Evolutionary conservation across 768 basidiomycete genomes (phyloP).

Genomic region (Boletus sp.): DNA sequence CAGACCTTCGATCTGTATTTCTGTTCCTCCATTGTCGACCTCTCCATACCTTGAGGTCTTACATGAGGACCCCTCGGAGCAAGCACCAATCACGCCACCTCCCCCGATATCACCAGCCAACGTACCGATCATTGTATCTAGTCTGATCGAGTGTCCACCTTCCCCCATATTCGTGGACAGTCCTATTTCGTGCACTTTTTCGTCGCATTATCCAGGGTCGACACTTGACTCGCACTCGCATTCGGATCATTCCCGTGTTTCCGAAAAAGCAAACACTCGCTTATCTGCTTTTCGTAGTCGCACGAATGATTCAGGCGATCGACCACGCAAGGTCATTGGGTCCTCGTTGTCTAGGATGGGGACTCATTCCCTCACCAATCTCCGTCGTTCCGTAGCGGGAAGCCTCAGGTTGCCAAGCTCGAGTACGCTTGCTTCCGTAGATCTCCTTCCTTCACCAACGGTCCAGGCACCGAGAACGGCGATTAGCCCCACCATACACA

Average conservation of each 20-base stretch:
- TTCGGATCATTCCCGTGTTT: conserved; percentile 2
- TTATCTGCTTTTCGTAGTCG: conserved; percentile 13
- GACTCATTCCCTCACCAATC: conserved; percentile 40
- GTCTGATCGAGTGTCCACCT: conserved; percentile 2
- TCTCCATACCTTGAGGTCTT: conserved; percentile 29
- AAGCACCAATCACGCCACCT: conserved; percentile 15
- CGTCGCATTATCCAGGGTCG: conserved; percentile 19
- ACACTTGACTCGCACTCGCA: conserved; percentile 14
- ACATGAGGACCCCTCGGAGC: conserved; percentile 29
- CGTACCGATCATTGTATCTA: conserved; percentile 22
- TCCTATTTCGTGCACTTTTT: conserved; percentile 24
- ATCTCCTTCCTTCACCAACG: conserved; percentile 41
- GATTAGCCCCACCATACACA: conserved; percentile 60
- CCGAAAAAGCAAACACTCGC: conserved; percentile 15
- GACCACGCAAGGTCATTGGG: conserved; percentile 4
- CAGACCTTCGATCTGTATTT: conserved; percentile 26
- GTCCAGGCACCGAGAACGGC: conserved; percentile 37
- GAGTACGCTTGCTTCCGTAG: conserved; percentile 17
- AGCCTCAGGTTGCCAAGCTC: conserved; percentile 24
- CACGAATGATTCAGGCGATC: conserved; percentile 18
- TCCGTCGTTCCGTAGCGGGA: conserved; percentile 46
- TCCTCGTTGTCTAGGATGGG: conserved; percentile 29
- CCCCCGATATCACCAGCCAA: background rate
- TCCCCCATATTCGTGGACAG: conserved; percentile 20
- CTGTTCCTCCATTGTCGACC: conserved; percentile 22